Evolutionary conservation across 495 filamentous ascomycete genomes (phyloP), one percentile per base, ranked within the genome.

Genomic region (Podospora pseudopauciseta): DNA sequence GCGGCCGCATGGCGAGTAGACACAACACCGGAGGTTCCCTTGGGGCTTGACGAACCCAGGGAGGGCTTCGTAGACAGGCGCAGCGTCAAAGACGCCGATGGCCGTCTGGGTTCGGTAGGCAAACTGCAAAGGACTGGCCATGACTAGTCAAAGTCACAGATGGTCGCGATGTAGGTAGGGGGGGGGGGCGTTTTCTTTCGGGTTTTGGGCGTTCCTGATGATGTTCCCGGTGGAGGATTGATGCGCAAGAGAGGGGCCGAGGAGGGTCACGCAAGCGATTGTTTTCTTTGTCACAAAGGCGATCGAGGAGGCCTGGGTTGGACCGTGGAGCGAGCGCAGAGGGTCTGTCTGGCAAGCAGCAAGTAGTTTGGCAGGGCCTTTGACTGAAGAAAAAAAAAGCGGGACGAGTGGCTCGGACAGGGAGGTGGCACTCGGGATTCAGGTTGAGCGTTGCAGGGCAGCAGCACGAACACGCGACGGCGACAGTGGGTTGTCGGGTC

Each of bases 41-140:
- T 97, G 91, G 67, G 96, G 94, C 80, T 90, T 92, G 74, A 82
- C 82, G 82, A 98, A 97, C 69, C 90, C 94, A 77, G 92, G 84
- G 72, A 97, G 84, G 76, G 88, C 82, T 79, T 90, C 88, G 81
- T 99, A 99, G 72, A 91, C 86, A 66, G 95, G 95, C 66, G 87
- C 89, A 65, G 92, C 93, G 83, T 98, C 90, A 79, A 96, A 86
- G 80, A 97, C 86, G 73, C 94, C 93, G 83, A 99, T 92, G 72
- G 88, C 90, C 87, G 97, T 97, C 80, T 94, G 89, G 78, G 95
- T 97, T 77, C 95, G 92, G 86, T 90, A 96, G 76, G 91, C 91
- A 87, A 96, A 89, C 88, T 97, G 93, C 79, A 92, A 90, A 70
- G 90, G 89, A 83, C 79, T 87, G 75, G 92, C 90, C 93, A 97